Evolutionary conservation across 225 moss, liverwort and hornwort genomes (phyloP).

Genomic region (Bryoerythrophyllum caledonicum): DNA sequence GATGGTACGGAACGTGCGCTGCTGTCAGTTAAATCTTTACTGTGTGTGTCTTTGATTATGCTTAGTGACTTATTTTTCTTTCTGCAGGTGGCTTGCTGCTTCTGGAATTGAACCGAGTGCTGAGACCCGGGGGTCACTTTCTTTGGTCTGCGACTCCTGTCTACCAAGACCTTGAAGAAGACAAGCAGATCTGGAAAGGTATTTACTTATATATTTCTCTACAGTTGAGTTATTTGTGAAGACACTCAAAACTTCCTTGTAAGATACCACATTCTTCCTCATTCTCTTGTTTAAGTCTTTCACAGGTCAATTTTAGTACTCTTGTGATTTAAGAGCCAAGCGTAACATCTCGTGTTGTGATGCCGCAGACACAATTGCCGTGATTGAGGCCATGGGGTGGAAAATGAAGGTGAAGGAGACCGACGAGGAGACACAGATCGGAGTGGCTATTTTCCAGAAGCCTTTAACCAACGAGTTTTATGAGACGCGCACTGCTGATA

Average conservation of each 20-base stretch:
- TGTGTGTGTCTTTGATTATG: background rate
- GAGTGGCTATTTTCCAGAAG: constrained; percentile 85
- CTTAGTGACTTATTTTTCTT: background rate
- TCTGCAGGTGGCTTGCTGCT: constrained; percentile 71
- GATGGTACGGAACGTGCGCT: constrained; percentile 47
- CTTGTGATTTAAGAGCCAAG: too few species aligned
- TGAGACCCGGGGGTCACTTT: constrained; percentile 85
- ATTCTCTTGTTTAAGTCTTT: too few species aligned
- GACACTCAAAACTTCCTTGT: too few species aligned
- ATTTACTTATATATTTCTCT: background rate
- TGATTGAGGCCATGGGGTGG: constrained; percentile 79
- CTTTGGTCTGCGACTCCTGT: constrained; percentile 96
- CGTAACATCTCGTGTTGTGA: background rate
- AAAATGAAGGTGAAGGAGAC: constrained; percentile 54
- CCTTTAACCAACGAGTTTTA: constrained; percentile 62
- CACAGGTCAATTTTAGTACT: too few species aligned
- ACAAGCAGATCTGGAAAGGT: constrained; percentile 68
- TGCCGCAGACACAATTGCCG: constrained; percentile 57
- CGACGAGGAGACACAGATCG: constrained; percentile 60
- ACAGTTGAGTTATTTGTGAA: background rate
- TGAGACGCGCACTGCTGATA: constrained; percentile 47
- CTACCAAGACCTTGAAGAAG: constrained; percentile 67
- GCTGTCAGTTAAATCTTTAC: background rate
- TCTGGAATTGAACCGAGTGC: constrained; percentile 80
- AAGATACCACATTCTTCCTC: too few species aligned